Conservation (phyloP, 352 stramenopile genomes). For the Phytophthora cryptogea region DNA sequence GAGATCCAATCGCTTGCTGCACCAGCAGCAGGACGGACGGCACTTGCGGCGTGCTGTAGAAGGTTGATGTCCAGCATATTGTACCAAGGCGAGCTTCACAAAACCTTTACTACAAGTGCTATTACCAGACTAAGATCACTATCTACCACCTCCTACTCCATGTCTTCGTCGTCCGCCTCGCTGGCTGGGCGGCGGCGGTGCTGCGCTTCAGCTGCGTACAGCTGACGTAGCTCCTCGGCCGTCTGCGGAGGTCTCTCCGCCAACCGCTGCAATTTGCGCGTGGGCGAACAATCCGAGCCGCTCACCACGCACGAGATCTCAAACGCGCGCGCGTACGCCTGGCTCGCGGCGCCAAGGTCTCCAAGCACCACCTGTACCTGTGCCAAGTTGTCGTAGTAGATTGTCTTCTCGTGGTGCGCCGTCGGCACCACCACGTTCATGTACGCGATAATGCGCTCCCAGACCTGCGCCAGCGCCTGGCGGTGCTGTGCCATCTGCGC, state of each 20-base stretch:
- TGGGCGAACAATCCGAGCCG: constrained; percentile 60
- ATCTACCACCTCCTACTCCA: constrained; percentile 9
- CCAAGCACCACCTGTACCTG: constrained; percentile 72
- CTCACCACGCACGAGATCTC: constrained; percentile 69
- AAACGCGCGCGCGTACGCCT: constrained; percentile 60
- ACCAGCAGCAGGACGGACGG: too few species aligned
- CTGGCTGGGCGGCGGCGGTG: constrained; percentile 34
- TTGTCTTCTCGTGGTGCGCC: constrained; percentile 79
- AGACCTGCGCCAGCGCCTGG: constrained; percentile 52
- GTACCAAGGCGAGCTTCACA: too few species aligned
- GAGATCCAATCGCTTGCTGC: too few species aligned
- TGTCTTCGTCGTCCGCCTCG: constrained; percentile 39
- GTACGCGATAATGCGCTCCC: constrained; percentile 64
- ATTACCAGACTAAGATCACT: neutral
- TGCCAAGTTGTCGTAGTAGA: constrained; percentile 86
- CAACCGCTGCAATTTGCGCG: constrained; percentile 60
- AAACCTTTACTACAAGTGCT: neutral
- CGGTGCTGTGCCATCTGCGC: constrained; percentile 31
- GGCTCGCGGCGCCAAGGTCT: constrained; percentile 49
- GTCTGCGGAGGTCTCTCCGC: constrained; percentile 68
- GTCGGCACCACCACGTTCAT: constrained; percentile 77
- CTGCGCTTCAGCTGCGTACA: constrained; percentile 57
- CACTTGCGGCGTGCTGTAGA: too few species aligned
- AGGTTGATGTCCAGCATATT: too few species aligned
- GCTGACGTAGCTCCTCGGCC: constrained; percentile 57